Evolutionary conservation across 345 rosid genomes (phyloP).

Genomic region (Eucalyptus marginata): DNA sequence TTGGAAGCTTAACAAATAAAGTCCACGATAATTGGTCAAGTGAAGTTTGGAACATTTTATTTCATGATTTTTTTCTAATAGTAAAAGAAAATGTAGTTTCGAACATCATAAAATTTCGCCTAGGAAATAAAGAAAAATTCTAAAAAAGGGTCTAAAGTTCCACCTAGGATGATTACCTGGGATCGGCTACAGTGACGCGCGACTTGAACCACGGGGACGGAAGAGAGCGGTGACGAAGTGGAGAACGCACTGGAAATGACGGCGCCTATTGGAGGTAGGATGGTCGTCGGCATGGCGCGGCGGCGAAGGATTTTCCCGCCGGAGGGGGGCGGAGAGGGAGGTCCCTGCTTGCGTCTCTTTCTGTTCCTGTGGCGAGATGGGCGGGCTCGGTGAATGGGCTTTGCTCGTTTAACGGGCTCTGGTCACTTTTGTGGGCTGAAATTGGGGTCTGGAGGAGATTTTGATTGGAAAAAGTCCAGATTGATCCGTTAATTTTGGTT

Average conservation of each 20-base stretch:
- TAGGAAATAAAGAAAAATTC: too few relatives aligned
- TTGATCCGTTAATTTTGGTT: too few relatives aligned
- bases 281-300: not conserved
- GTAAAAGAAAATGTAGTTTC: too few relatives aligned
- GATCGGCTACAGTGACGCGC: not conserved
- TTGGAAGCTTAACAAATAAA: too few relatives aligned
- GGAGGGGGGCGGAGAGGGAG: not conserved
- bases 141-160: accelerated
- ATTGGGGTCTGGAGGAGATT: not conserved
- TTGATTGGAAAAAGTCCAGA: not conserved
- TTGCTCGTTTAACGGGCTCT: not conserved
- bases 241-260: not conserved
- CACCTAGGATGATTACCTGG: not conserved
- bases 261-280: not conserved
- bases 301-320: not conserved
- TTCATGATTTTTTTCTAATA: too few relatives aligned
- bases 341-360: not conserved
- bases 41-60: too few relatives aligned
- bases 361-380: not conserved
- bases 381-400: not conserved
- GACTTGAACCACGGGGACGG: not conserved
- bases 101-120: accelerated
- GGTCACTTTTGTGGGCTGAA: not conserved
- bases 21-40: too few relatives aligned
- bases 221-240: not conserved